phyloP scores from a whole-genome alignment of 331 rosid species.

The Telfairia occidentalis region DNA sequence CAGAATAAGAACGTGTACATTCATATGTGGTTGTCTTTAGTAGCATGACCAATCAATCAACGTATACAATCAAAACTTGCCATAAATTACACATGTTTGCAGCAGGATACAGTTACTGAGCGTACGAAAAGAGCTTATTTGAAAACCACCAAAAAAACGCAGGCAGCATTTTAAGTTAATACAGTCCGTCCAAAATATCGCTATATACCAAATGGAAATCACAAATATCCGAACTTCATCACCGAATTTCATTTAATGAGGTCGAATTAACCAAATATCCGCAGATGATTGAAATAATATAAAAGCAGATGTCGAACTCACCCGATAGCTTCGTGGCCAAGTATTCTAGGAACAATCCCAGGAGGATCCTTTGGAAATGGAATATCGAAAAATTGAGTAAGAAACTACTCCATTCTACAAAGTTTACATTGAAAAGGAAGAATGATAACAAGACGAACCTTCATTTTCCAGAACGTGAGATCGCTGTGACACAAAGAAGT shows the following conservation, averaged over 20 bases:
- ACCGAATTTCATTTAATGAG: neutral
- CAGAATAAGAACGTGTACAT: neutral
- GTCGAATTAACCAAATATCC: neutral
- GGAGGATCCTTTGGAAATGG: slow-evolving; percentile 40
- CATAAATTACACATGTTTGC: neutral
- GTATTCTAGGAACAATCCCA: slow-evolving; percentile 52
- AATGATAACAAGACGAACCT: slow-evolving; percentile 27
- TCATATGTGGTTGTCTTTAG: neutral
- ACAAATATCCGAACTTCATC: neutral
- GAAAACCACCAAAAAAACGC: neutral
- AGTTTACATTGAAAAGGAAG: neutral
- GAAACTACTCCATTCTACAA: neutral
- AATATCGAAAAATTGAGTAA: neutral
- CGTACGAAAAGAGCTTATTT: neutral
- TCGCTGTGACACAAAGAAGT: slow-evolving; percentile 77
- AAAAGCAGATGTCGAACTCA: slow-evolving; percentile 17
- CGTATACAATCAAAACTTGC: neutral
- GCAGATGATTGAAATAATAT: neutral
- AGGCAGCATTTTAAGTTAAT: neutral
- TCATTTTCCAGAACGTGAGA: slow-evolving; percentile 56
- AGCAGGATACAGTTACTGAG: neutral
- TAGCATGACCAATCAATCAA: neutral
- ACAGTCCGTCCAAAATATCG: neutral
- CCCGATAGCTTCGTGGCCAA: slow-evolving; percentile 93
- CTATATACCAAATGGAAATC: neutral